phyloP scores from a whole-genome alignment of 441 rosid species.

The Omphalea diandra region DNA sequence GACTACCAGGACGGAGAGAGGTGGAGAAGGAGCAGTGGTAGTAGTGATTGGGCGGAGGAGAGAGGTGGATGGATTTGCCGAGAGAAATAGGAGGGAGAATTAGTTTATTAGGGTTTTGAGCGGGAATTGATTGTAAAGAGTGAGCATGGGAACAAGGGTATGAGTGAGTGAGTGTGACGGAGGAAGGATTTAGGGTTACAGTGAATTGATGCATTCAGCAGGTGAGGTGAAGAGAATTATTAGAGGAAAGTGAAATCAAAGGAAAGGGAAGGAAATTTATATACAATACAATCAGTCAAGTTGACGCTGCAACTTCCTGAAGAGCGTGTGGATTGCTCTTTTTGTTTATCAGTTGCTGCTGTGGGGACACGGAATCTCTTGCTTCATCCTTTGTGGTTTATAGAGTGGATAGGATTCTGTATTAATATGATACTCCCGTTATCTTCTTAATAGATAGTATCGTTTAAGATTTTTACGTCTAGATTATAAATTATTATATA shows the following conservation, averaged over 20 bases:
- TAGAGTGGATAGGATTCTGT: too few species aligned
- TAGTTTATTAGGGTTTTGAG: constrained; percentile 33
- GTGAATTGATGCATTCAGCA: constrained; percentile 65
- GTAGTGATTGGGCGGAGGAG: constrained; percentile 30
- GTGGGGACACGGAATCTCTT: too few species aligned
- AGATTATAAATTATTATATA: too few species aligned
- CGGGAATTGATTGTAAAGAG: constrained; percentile 24
- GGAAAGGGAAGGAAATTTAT: not conserved
- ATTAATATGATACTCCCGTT: too few species aligned
- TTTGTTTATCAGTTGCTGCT: not conserved
- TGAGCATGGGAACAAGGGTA: constrained; percentile 20
- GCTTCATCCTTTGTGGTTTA: not conserved
- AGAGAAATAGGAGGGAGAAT: constrained; percentile 27
- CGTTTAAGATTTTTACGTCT: too few species aligned
- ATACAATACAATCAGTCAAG: not conserved
- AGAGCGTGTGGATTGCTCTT: too few species aligned
- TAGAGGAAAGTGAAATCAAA: not conserved
- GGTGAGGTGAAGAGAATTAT: not conserved
- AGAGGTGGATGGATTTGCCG: constrained; percentile 34
- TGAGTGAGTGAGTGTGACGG: constrained; percentile 12
- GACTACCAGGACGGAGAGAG: constrained; percentile 16
- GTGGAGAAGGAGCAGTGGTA: too few species aligned
- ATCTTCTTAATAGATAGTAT: too few species aligned
- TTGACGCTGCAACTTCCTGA: not conserved
- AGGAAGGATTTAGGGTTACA: constrained; percentile 39